These are phyloP conservation scores for Apiospora arundinis DNA, from an alignment of 2,329 filamentous ascomycete species.

Conservation along the genomic window DNA sequence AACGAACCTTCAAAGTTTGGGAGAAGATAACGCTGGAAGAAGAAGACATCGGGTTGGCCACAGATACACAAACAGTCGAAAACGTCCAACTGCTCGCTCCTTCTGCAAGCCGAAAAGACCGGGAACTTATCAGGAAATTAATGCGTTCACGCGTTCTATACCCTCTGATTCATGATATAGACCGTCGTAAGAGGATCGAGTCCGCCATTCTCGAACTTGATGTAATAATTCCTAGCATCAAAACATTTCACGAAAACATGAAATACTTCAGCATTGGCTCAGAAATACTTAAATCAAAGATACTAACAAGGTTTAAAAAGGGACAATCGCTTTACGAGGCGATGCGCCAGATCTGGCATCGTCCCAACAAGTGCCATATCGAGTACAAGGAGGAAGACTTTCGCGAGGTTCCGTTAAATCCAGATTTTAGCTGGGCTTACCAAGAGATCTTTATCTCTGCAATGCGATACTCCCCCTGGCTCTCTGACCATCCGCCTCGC, in stretches of 20 bases:
- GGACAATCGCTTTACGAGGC: background rate
- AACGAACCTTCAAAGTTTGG: background rate
- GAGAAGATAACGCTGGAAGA: background rate
- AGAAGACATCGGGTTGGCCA: background rate
- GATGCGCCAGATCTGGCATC: background rate
- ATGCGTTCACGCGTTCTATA: conserved; percentile 27
- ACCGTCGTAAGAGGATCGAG: conserved; percentile 24
- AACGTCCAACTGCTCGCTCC: background rate
- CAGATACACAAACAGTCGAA: background rate
- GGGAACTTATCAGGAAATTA: background rate
- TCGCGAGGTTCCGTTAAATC: background rate
- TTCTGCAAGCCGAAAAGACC: conserved; percentile 1
- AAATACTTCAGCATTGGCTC: conserved; percentile 27
- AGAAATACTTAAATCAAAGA: conserved; percentile 25
- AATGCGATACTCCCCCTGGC: conserved; percentile 10
- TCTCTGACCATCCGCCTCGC: conserved; percentile 6
- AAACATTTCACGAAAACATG: conserved; percentile 30
- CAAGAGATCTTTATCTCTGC: conserved; percentile 1
- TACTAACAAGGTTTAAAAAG: background rate
- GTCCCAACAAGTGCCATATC: background rate
- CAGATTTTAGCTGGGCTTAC: background rate
- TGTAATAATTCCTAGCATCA: conserved; percentile 29
- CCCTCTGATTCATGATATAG: conserved; percentile 21
- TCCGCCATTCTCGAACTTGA: conserved; percentile 26
- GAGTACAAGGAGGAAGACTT: conserved; percentile 3